Percentiles rank a stretch among this genome's conserved stretches.
Evolutionary conservation across 2,329 filamentous ascomycete genomes (phyloP).

Genomic region (Ophiostoma fasciatum): DNA sequence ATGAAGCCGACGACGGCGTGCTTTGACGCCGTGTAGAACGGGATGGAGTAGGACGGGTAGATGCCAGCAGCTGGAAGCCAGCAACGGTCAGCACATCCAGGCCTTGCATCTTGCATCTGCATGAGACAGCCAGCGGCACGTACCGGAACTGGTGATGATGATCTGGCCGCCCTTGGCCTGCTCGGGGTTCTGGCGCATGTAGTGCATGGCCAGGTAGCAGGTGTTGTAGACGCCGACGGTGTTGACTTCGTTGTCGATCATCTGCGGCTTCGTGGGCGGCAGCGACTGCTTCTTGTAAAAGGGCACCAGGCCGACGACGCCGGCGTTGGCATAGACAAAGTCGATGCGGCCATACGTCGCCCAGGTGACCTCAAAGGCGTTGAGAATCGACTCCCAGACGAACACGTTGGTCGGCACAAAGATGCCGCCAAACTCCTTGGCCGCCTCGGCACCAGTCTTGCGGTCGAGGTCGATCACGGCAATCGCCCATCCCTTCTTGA

Average conservation of each 20-base stretch:
- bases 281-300: slow-evolving; percentile 3
- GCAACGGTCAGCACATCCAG: too few relatives aligned
- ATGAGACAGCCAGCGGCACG: too few relatives aligned
- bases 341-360: slow-evolving; percentile 16
- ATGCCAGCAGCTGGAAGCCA: slow-evolving; percentile 5
- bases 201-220: slow-evolving; percentile 8
- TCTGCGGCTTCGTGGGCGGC: slow-evolving; percentile 1
- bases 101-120: too few relatives aligned
- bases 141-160: slow-evolving; percentile 6
- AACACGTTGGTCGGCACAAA: slow-evolving; percentile 2
- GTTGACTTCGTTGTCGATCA: slow-evolving; percentile 13
- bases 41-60: slow-evolving; percentile 3
- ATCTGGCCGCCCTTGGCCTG: slow-evolving; percentile 1
- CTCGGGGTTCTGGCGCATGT: slow-evolving; percentile 9
- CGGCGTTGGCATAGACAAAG: slow-evolving; percentile 8
- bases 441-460: neutral
- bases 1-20: slow-evolving; percentile 5
- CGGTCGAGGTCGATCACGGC: slow-evolving; percentile 3
- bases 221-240: slow-evolving; percentile 9
- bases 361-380: slow-evolving; percentile 20
- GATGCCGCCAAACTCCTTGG: slow-evolving; percentile 1
- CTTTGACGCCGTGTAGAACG: slow-evolving; percentile 6
- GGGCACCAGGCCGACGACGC: neutral
- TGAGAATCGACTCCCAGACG: slow-evolving; percentile 16
- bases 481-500: slow-evolving; percentile 4